Evolutionary conservation across 2,329 filamentous ascomycete species (phyloP).

Genomic region (Xylariaceae sp.): DNA sequence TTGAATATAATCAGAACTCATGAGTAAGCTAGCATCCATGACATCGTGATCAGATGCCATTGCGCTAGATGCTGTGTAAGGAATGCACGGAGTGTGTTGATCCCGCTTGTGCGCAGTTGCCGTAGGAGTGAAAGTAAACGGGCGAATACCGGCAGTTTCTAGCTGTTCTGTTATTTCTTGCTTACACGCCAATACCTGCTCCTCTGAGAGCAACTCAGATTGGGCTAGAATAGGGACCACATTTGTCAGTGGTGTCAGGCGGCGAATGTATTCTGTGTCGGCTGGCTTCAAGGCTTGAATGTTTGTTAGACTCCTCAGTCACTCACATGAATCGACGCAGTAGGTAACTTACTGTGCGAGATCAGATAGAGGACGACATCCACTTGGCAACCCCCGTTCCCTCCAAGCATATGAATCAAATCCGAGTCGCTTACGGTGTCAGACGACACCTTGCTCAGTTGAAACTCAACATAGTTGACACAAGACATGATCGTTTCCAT

Average conservation of each 20-base stretch:
- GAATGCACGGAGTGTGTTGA: conserved; percentile 35
- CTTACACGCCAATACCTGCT: conserved; percentile 57
- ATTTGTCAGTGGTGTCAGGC: conserved; percentile 69
- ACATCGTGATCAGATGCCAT: conserved; percentile 66
- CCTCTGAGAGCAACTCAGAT: conserved; percentile 60
- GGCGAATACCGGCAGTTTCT: conserved; percentile 50
- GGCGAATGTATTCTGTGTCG: conserved; percentile 68
- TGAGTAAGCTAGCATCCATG: conserved; percentile 89
- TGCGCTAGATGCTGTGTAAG: conserved; percentile 74
- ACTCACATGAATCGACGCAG: neutral
- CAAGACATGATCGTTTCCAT: conserved; percentile 56
- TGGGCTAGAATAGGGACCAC: conserved; percentile 78
- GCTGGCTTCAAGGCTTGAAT: conserved; percentile 50
- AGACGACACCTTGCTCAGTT: conserved; percentile 58
- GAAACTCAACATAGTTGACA: conserved; percentile 66
- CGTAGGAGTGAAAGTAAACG: conserved; percentile 59
- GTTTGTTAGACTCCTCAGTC: conserved; percentile 17
- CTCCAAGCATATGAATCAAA: conserved; percentile 69
- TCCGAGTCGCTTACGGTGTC: conserved; percentile 67
- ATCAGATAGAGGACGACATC: conserved; percentile 83
- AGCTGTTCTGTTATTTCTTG: conserved; percentile 53
- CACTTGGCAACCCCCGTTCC: conserved; percentile 75
- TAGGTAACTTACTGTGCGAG: conserved; percentile 55
- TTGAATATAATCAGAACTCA: conserved; percentile 85
- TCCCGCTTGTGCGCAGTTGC: conserved; percentile 24